These are phyloP conservation scores for Peronosclerospora sorghi DNA, from an alignment of 352 stramenopile species.

Conservation along the genomic window DNA sequence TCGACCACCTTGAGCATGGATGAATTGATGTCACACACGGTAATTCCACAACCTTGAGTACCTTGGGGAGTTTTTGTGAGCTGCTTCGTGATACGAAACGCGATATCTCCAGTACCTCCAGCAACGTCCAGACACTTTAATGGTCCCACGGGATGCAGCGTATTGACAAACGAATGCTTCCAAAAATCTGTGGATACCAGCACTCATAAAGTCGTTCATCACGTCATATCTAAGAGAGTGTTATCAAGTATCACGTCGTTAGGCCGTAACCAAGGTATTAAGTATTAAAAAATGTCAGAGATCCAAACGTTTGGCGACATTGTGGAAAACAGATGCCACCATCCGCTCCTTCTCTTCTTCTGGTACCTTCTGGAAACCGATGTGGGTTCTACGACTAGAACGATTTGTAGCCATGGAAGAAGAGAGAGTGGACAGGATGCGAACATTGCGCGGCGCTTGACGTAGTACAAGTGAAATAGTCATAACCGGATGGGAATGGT, in stretches of 20 bases:
- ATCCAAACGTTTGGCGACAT: constrained; percentile 90
- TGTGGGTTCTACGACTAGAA: constrained; percentile 85
- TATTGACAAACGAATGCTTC: constrained; percentile 95
- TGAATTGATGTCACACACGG: constrained; percentile 99
- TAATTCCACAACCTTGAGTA: constrained; percentile 66
- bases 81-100: constrained; percentile 91
- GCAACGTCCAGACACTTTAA: constrained; percentile 92
- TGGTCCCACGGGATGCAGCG: constrained; percentile 61
- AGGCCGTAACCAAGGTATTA: no score
- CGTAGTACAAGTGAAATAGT: no score
- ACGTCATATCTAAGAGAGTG: constrained; percentile 81
- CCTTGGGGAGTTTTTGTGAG: constrained; percentile 26
- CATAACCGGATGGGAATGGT: no score
- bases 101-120: constrained; percentile 97
- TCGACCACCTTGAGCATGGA: no score
- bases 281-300: constrained; percentile 4
- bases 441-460: no score
- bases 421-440: no score
- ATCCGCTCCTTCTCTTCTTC: no score
- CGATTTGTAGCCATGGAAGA: no score
- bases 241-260: neutral
- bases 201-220: no score
- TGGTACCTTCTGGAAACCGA: constrained; percentile 86
- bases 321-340: constrained; percentile 95
- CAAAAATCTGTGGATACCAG: no score